These are phyloP conservation scores for Exserohilum turcica DNA, from an alignment of 2,329 filamentous ascomycete species.

Conservation along the genomic window DNA sequence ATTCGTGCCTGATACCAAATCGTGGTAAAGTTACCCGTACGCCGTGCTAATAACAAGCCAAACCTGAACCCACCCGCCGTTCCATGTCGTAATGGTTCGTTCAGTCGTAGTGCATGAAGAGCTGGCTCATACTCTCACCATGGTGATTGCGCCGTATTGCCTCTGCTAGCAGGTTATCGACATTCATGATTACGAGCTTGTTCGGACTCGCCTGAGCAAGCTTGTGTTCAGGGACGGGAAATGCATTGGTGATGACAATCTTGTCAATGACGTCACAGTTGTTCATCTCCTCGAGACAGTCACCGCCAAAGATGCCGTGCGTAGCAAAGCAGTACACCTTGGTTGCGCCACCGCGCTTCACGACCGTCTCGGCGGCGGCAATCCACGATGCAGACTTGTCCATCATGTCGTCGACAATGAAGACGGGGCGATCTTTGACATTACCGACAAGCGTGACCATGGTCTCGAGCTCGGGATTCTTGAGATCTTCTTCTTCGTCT, in stretches of 20 bases:
- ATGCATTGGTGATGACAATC: slow-evolving; percentile 96
- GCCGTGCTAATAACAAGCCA: slow-evolving; percentile 15
- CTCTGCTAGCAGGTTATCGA: slow-evolving; percentile 86
- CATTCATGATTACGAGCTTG: slow-evolving; percentile 87
- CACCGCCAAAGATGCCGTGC: slow-evolving; percentile 89
- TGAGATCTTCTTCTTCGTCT: slow-evolving; percentile 89
- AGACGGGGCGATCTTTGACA: slow-evolving; percentile 83
- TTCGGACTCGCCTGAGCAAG: slow-evolving; percentile 63
- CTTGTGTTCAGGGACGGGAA: slow-evolving; percentile 82
- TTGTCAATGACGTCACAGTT: slow-evolving; percentile 90
- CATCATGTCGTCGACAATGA: slow-evolving; percentile 99
- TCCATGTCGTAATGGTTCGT: background rate
- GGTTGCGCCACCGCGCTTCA: slow-evolving; percentile 88
- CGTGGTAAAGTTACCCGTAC: slow-evolving; percentile 10
- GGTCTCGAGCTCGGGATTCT: slow-evolving; percentile 81
- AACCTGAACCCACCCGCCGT: background rate
- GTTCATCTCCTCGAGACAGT: slow-evolving; percentile 87
- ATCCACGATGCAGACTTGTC: slow-evolving; percentile 98
- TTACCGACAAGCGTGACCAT: slow-evolving; percentile 98
- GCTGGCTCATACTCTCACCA: slow-evolving; percentile 74
- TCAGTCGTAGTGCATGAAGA: slow-evolving; percentile 54
- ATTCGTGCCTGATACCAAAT: background rate
- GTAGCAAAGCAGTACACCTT: slow-evolving; percentile 98
- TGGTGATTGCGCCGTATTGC: slow-evolving; percentile 96
- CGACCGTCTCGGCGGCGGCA: slow-evolving; percentile 92